Conservation (phyloP, 108 stramenopile species). For the Fragilaria radians region DNA sequence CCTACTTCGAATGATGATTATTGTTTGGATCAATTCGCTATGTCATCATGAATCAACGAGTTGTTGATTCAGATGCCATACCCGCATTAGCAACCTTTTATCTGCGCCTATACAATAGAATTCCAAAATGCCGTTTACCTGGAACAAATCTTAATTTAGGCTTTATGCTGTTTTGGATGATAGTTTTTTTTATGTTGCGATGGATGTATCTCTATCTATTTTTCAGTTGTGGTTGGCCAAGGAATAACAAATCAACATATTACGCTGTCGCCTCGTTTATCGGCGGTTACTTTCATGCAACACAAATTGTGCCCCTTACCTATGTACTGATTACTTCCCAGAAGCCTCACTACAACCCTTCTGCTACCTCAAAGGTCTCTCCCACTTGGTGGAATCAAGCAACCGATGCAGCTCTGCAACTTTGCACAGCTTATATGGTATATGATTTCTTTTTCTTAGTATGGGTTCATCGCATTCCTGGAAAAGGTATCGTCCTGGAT, state of each 20-base stretch:
- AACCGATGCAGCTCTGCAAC: slow-evolving; percentile 38
- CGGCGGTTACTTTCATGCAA: neutral
- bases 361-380: slow-evolving; percentile 3
- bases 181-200: neutral
- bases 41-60: no score
- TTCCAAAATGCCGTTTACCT: no score
- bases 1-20: no score
- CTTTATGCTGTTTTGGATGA: neutral
- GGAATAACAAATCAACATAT: neutral
- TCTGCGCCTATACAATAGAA: no score
- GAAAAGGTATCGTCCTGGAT: neutral
- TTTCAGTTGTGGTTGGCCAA: neutral
- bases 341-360: neutral
- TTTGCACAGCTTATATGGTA: slow-evolving; percentile 76
- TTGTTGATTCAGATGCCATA: no score
- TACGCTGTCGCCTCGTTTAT: neutral
- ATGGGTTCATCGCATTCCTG: neutral
- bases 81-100: no score
- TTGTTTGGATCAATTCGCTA: no score
- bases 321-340: neutral
- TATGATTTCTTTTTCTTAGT: slow-evolving; percentile 26
- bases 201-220: neutral
- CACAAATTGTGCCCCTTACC: neutral
- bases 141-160: neutral
- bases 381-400: slow-evolving; percentile 51